Conservation (phyloP, 306 rosid species). For the Nissolia schottii region DNA sequence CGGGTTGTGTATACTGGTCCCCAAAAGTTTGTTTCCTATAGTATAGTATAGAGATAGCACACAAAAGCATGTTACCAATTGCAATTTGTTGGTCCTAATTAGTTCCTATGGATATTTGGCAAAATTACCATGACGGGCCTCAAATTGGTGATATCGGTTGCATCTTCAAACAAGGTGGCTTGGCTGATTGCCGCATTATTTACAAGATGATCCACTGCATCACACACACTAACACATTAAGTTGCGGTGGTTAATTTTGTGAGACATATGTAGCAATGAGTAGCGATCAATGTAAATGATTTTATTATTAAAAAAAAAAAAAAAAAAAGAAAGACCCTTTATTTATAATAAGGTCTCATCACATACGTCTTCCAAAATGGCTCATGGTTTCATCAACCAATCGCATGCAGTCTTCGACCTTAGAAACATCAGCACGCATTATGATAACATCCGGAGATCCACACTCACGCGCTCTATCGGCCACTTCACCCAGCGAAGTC, state of each 20-base stretch:
- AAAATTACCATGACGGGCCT: conserved; percentile 58
- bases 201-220: conserved; percentile 79
- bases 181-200: conserved; percentile 55
- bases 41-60: too few relatives aligned
- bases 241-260: too few relatives aligned
- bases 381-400: conserved; percentile 45
- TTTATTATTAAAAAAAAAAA: too few relatives aligned
- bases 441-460: conserved; percentile 64
- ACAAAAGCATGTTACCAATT: neutral
- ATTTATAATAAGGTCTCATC: too few relatives aligned
- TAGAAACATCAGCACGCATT: conserved; percentile 58
- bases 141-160: conserved; percentile 38
- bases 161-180: conserved; percentile 46
- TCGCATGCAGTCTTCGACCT: conserved; percentile 48
- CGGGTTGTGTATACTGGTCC: conserved; percentile 57
- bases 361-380: conserved; percentile 53
- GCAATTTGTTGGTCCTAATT: too few relatives aligned
- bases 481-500: conserved; percentile 40
- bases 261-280: too few relatives aligned
- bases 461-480: conserved; percentile 32
- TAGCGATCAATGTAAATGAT: too few relatives aligned
- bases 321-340: too few relatives aligned
- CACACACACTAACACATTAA: too few relatives aligned
- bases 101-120: too few relatives aligned
- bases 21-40: conserved; percentile 80